Evolutionary conservation across 768 basidiomycete genomes (phyloP).

Genomic region (Pulveroboletus ravenelii): DNA sequence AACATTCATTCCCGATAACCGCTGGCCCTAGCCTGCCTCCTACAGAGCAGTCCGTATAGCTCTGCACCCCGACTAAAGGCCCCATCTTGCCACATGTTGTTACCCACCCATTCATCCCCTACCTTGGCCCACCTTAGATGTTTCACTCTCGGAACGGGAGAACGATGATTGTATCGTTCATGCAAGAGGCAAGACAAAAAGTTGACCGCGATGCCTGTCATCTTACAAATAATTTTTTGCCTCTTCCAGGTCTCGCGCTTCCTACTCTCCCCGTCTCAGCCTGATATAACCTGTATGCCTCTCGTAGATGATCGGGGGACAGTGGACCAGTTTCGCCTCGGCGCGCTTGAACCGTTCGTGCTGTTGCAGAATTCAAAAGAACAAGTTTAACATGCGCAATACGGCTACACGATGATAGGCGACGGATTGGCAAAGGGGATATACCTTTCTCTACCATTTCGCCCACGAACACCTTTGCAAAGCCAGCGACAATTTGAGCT

Average conservation of each 20-base stretch:
- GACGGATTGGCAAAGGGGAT: background rate
- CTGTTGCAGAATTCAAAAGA: conserved; percentile 33
- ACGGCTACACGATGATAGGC: background rate
- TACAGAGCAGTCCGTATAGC: background rate
- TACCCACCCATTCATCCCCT: background rate
- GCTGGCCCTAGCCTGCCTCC: too few species aligned
- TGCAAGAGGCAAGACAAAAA: background rate
- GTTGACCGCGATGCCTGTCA: conserved; percentile 23
- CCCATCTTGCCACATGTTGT: too few species aligned
- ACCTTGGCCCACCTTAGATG: too few species aligned
- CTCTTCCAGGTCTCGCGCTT: conserved; percentile 62
- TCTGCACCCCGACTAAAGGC: background rate
- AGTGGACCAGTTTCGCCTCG: conserved; percentile 74
- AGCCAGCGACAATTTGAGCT: conserved; percentile 85
- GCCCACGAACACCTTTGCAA: conserved; percentile 88
- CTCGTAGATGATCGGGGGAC: conserved; percentile 84
- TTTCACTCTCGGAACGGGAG: background rate
- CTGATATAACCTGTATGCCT: conserved; percentile 83
- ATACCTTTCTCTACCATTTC: conserved; percentile 87
- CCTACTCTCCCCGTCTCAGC: conserved; percentile 78
- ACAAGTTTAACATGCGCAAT: background rate
- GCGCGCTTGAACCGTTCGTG: conserved; percentile 69
- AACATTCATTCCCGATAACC: background rate
- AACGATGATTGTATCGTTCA: background rate
- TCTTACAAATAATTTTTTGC: conserved; percentile 70